Evolutionary conservation across 768 basidiomycete species (phyloP), one percentile per base, ranked within the genome.

Genomic region (Amanita pallidorosea): DNA sequence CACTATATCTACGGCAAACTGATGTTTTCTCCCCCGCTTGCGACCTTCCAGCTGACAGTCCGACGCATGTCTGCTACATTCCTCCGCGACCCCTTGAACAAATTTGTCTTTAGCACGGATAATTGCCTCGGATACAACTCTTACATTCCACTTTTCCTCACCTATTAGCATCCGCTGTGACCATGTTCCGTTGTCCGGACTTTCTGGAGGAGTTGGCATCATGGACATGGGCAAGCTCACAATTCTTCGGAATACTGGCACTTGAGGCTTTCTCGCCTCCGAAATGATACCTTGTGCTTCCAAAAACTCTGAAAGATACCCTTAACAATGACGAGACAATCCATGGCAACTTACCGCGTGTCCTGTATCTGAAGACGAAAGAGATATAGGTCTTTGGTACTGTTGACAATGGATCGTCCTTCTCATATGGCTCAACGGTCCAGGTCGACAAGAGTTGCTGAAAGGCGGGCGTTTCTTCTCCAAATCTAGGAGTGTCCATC

Each of bases 281-380:
- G 68, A 55, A 54, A 73, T 67, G 40, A 81, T 80, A 2, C 77
- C 75, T 61, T 79, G 78, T 25, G 70, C 59, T 54, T 70, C 66
- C 44, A 80, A 59, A 52, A 76, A 80, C 36, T 74, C 79, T 78
- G 51, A 27, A 33, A 34, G 34, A 40, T 38, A 13, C 18, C 17
- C 23, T 17, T 31, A 20, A 49, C 45, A 35, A n/a, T 4, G 42
- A 27, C 41, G 33, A 2, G 13, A 13, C 12, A 12, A 38, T 9
- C 27, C 8, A 11, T 22, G 34, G 49, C 6, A 29, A 59, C 67
- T 38, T 53, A 80, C 83, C 78, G 50, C 63, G 66, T 34, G 77
- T 68, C 22, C 80, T 68, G 61, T 87, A 87, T 36, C 79, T 70
- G 60, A 86, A 88, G 2, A 77, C 67, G 58, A 87, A 87, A 13